phyloP scores from a whole-genome alignment of 208 protist genomes.

The Trypanosoma melophagium region DNA sequence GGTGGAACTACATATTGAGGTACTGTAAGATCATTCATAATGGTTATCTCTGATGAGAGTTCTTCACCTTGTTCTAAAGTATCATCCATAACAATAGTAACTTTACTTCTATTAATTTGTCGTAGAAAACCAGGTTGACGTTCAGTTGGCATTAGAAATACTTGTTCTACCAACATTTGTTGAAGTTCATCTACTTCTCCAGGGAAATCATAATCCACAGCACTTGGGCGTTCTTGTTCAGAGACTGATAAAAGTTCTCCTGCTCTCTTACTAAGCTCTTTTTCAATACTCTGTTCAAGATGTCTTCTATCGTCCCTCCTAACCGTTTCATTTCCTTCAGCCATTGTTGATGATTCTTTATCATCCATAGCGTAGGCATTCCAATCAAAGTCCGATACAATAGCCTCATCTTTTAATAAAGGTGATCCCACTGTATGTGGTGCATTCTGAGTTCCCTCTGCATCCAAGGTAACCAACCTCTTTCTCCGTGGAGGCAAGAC shows the following conservation, averaged over 20 bases:
- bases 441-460: too few species aligned
- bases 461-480: too few species aligned
- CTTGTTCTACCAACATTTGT: conserved; percentile 83
- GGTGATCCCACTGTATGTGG: background rate
- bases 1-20: conserved; percentile 28
- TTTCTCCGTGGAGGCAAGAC: background rate
- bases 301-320: conserved; percentile 40
- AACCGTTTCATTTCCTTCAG: conserved; percentile 20
- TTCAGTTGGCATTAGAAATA: conserved; percentile 68
- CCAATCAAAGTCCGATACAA: conserved; percentile 44
- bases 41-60: conserved; percentile 2
- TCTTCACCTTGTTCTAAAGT: conserved; percentile 7
- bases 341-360: conserved; percentile 13
- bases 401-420: conserved; percentile 3
- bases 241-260: conserved; percentile 62
- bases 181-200: conserved; percentile 67
- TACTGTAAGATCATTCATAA: conserved; percentile 13
- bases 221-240: conserved; percentile 37
- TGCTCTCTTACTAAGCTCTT: conserved; percentile 56
- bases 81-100: conserved; percentile 66
- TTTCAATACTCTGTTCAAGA: conserved; percentile 74
- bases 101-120: conserved; percentile 80
- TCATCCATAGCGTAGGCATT: conserved; percentile 32
- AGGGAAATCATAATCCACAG: conserved; percentile 79
- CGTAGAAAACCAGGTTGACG: conserved; percentile 69